phyloP scores from a whole-genome alignment of 495 filamentous ascomycete genomes.

The Staphylotrichum longicolle region DNA sequence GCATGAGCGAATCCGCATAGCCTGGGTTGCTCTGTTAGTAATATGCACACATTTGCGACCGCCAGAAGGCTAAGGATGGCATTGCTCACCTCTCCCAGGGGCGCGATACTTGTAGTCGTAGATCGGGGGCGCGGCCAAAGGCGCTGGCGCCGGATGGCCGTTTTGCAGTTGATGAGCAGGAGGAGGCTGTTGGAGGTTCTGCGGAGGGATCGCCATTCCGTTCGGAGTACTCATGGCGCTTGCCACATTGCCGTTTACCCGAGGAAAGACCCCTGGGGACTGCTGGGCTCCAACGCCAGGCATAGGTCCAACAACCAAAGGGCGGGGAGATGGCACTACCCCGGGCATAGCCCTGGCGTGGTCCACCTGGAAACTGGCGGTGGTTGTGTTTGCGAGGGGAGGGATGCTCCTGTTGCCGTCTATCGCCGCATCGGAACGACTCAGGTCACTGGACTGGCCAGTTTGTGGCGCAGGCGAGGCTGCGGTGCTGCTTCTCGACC shows the following conservation, averaged over 20 bases:
- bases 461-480: slow-evolving; percentile 56
- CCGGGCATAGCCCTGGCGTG: slow-evolving; percentile 46
- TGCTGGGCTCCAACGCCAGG: slow-evolving; percentile 42
- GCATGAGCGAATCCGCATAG: slow-evolving; percentile 58
- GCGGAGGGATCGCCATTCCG: slow-evolving; percentile 11
- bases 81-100: slow-evolving; percentile 52
- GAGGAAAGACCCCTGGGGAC: slow-evolving; percentile 34
- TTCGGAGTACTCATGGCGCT: slow-evolving; percentile 15
- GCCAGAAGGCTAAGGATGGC: neutral
- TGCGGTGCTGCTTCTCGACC: slow-evolving; percentile 47
- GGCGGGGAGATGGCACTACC: slow-evolving; percentile 49
- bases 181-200: slow-evolving; percentile 29
- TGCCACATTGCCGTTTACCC: slow-evolving; percentile 41
- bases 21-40: slow-evolving; percentile 24
- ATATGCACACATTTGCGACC: neutral
- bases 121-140: slow-evolving; percentile 25
- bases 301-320: slow-evolving; percentile 43
- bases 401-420: slow-evolving; percentile 30
- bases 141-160: slow-evolving; percentile 22
- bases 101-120: slow-evolving; percentile 39
- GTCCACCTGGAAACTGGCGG: slow-evolving; percentile 37
- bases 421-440: slow-evolving; percentile 27
- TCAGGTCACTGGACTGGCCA: slow-evolving; percentile 39
- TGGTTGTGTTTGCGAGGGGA: slow-evolving; percentile 24
- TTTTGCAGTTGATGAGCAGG: slow-evolving; percentile 31